Evolutionary conservation across 139 green algal species (phyloP).

Genomic region (Gonium pectorale): DNA sequence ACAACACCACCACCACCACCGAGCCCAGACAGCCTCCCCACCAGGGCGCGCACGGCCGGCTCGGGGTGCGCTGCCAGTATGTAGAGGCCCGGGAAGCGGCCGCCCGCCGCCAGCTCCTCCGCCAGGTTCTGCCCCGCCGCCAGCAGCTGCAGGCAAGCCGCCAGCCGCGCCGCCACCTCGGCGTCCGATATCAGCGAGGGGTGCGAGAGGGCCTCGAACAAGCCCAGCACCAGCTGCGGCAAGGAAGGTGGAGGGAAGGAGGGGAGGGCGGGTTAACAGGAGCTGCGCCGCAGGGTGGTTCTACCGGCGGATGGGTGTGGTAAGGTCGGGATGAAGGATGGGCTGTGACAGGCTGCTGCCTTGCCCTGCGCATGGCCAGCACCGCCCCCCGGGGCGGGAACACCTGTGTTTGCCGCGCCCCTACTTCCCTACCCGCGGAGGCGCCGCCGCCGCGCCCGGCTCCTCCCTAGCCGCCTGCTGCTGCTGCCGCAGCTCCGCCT

Average conservation of each 20-base stretch:
- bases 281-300: background rate
- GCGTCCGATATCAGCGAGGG: constrained; percentile 3
- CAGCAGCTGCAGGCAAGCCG: background rate
- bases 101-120: constrained; percentile 16
- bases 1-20: background rate
- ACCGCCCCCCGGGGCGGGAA: background rate
- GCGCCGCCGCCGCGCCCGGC: background rate
- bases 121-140: background rate
- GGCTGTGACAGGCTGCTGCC: no score
- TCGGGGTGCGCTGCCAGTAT: constrained; percentile 15
- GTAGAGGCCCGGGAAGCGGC: constrained; percentile 32
- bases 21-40: background rate
- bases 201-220: constrained; percentile 32
- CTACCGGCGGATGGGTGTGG: background rate
- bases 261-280: background rate
- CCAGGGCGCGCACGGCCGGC: constrained; percentile 6
- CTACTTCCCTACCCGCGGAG: background rate
- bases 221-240: constrained; percentile 9
- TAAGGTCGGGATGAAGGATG: background rate
- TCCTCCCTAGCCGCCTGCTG: background rate
- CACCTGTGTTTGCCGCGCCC: background rate
- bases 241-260: background rate
- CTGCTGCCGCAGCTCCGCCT: background rate
- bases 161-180: background rate
- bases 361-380: no score